Evolutionary conservation across 495 filamentous ascomycete genomes (phyloP).

Genomic region (Aspergillus wentii): DNA sequence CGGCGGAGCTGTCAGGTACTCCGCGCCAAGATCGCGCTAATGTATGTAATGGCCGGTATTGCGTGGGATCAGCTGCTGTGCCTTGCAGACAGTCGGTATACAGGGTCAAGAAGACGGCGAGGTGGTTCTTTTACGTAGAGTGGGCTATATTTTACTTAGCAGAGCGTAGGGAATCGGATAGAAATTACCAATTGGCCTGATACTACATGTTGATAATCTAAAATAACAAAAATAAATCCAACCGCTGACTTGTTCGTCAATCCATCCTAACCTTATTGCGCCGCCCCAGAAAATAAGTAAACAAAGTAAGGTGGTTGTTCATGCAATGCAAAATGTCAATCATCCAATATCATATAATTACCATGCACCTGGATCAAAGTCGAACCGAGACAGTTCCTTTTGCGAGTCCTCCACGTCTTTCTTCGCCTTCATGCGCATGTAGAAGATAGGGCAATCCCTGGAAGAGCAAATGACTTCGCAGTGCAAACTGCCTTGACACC

Average conservation of each 20-base stretch:
- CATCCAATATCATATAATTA: constrained; percentile 21
- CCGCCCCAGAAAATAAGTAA: constrained; percentile 1
- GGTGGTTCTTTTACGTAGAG: too few relatives aligned
- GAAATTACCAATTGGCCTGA: too few relatives aligned
- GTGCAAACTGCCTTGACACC: constrained; percentile 96
- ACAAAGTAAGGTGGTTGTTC: not conserved
- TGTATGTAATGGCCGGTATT: too few relatives aligned
- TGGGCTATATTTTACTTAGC: too few relatives aligned
- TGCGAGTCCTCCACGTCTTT: constrained; percentile 96
- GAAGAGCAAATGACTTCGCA: constrained; percentile 96
- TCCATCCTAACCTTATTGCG: constrained; percentile 3
- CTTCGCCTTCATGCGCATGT: constrained; percentile 99
- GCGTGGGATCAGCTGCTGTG: too few relatives aligned
- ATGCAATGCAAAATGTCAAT: constrained; percentile 8
- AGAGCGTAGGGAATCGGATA: too few relatives aligned
- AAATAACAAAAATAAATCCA: not conserved
- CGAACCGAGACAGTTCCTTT: constrained; percentile 87
- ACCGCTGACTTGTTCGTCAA: not conserved
- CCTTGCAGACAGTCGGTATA: too few relatives aligned
- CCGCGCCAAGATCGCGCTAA: constrained; percentile 1
- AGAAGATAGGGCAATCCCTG: constrained; percentile 97
- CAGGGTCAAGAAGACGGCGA: too few relatives aligned
- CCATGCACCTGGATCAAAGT: constrained; percentile 68
- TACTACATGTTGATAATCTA: not conserved
- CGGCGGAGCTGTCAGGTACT: not conserved